A percentile compares a stretch with the other conserved stretches of the same genome.
Evolutionary conservation across 108 stramenopile genomes (phyloP).

Genomic region (Nitzschia sp.): DNA sequence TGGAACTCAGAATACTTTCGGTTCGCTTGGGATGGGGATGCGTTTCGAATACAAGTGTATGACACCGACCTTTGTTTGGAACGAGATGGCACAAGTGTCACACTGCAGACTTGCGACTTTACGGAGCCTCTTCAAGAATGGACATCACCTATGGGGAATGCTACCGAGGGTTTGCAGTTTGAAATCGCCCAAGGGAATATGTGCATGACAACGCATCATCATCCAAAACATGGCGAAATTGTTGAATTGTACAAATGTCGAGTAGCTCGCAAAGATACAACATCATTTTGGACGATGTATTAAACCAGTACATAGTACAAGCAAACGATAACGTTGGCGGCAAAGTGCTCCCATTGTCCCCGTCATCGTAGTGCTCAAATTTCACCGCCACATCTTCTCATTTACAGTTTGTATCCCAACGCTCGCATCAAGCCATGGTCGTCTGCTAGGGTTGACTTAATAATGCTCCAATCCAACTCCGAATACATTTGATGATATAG

Average conservation of each 20-base stretch:
- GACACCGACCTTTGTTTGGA: conserved; percentile 13
- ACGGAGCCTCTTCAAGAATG: conserved; percentile 4
- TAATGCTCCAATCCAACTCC: conserved; percentile 10
- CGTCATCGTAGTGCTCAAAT: too few relatives aligned
- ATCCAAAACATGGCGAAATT: conserved; percentile 31
- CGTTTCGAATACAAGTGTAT: background rate
- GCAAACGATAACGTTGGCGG: too few relatives aligned
- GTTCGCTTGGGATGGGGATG: background rate
- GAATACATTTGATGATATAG: conserved; percentile 6
- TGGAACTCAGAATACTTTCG: background rate
- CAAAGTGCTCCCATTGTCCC: too few relatives aligned
- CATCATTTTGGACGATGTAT: conserved; percentile 24
- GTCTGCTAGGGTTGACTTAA: background rate
- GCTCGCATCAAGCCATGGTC: conserved; percentile 1
- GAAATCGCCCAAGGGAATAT: conserved; percentile 1
- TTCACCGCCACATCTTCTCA: too few relatives aligned
- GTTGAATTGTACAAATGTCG: conserved; percentile 21
- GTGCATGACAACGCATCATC: conserved; percentile 28
- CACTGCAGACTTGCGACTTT: background rate
- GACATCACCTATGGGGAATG: background rate
- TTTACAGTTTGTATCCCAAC: conserved; percentile 11
- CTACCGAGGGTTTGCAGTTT: background rate
- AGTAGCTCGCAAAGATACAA: conserved; percentile 10
- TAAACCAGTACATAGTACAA: background rate
- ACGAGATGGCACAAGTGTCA: background rate